Percentiles rank a stretch among this genome's conserved stretches.
Evolutionary conservation across 192 early-diverging fungal genomes (phyloP).

Genomic region (Umbelopsis sp.): DNA sequence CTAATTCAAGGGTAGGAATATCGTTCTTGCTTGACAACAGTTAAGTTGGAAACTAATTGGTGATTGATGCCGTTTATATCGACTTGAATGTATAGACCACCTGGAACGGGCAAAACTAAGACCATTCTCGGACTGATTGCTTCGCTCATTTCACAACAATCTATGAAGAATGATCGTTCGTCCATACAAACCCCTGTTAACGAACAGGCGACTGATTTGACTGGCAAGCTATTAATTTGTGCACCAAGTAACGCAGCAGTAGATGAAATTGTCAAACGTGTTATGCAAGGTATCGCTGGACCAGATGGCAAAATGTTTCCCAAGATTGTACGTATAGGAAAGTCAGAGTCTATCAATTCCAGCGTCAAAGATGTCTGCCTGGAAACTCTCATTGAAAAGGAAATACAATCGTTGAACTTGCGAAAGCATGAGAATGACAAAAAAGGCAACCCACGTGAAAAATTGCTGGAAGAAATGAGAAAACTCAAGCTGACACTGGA

Average conservation of each 20-base stretch:
- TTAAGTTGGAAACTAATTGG: not conserved
- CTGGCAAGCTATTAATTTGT: conserved; percentile 78
- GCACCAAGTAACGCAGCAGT: conserved; percentile 97
- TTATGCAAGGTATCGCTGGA: conserved; percentile 74
- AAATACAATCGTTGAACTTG: conserved; percentile 47
- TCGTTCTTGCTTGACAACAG: not conserved
- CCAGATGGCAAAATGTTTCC: conserved; percentile 62
- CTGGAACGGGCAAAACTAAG: conserved; percentile 81
- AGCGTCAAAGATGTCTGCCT: conserved; percentile 73
- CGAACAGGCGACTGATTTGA: not conserved
- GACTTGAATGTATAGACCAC: conserved; percentile 42
- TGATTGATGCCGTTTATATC: not conserved
- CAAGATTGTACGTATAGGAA: conserved; percentile 85
- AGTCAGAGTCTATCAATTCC: conserved; percentile 67
- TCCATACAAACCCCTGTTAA: conserved; percentile 13
- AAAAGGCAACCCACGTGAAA: conserved; percentile 26
- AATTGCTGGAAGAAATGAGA: conserved; percentile 39
- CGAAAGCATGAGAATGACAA: conserved; percentile 17
- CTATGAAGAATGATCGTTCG: not conserved
- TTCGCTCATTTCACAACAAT: conserved; percentile 41
- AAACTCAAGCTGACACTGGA: conserved; percentile 45
- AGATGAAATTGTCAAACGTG: conserved; percentile 90
- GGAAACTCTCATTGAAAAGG: conserved; percentile 68
- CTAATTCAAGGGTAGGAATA: conserved; percentile 80
- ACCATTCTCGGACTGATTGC: conserved; percentile 87